Base-by-base conservation (phyloP, 257 asterid genomes). In the Solanum bukasovii region DNA sequence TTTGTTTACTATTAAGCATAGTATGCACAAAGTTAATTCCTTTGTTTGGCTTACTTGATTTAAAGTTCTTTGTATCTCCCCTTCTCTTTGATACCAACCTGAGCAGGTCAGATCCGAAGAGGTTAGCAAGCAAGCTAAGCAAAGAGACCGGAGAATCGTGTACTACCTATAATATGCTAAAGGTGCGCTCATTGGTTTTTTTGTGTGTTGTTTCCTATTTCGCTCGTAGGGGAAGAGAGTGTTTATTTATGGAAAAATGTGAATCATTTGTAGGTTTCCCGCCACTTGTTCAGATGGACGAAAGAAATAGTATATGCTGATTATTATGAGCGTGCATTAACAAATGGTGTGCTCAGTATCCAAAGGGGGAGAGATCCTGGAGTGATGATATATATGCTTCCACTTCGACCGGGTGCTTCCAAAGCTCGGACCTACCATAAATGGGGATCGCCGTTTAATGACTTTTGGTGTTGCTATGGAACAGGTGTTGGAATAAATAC, bases 401-500 rank as follows among this genome's bases (percentile, higher is more conserved):
- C 99, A 8, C 89, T 95, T 44, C 86, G 3, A 63, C 94, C 85
- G 8, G 99, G 99, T 25, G 94, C 89, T 87, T 97, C 99, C 52
- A 97, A 97, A 94, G 98, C 99, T 6, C 27, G 2, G 49, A 93
- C 96, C 91, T 92, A 75, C 90, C 99, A 97, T 42, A 88, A 90
- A 31, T 95, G 99, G 99, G 99, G 99, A 73, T 93, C 96, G 5
- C 74, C 91, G 40, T 92, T 81, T 33, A 88, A 93, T 87, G 92
- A 94, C 67, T 97, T 97, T 87, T 97, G 99, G 99, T 97, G 99
- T 91, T 97, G 99, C 91, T 97, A 97, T 7, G 99, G 99, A 67
- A 97, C 99, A 89, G 99, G 99, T 74, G 31, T 82, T 90, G 3
- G 31, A 56, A 42, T 65, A 89, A 67, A 87, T 25, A 46, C 83